A percentile compares a stretch with the other conserved stretches of the same genome.
Conservation (phyloP, 192 early-diverging fungal genomes). For the Coemansia sp. region DNA sequence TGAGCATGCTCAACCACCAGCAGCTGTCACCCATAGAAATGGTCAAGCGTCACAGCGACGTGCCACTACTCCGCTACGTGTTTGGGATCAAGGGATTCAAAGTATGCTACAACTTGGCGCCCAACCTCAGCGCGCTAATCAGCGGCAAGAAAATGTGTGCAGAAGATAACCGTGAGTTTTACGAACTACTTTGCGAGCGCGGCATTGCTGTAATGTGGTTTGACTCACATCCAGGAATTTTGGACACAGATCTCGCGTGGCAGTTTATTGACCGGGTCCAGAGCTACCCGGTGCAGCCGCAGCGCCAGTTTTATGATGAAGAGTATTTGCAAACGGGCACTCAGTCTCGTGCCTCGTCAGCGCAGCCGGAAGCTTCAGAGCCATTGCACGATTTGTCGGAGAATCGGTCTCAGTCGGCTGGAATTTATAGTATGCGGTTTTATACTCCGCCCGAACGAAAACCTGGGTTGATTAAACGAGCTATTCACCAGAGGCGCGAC, state of each 20-base stretch:
- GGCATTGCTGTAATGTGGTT: conserved; percentile 51
- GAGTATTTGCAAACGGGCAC: conserved; percentile 7
- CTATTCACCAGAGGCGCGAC: background rate
- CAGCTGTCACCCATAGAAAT: conserved; percentile 15
- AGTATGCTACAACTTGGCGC: conserved; percentile 44
- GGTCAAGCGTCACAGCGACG: conserved; percentile 20
- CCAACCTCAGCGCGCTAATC: conserved; percentile 49
- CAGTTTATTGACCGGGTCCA: conserved; percentile 23
- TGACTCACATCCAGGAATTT: conserved; percentile 23
- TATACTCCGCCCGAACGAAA: background rate
- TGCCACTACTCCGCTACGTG: conserved; percentile 27
- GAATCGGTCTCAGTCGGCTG: background rate
- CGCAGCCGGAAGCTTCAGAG: background rate
- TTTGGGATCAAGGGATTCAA: conserved; percentile 33
- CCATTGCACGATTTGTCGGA: background rate
- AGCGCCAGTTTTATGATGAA: background rate
- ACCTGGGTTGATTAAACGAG: background rate
- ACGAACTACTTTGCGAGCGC: conserved; percentile 20
- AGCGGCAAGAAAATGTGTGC: conserved; percentile 22
- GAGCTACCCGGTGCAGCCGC: background rate
- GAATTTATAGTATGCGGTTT: background rate
- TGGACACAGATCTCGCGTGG: conserved; percentile 34
- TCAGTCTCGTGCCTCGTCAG: background rate
- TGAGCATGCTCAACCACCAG: conserved; percentile 22
- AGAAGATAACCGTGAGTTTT: conserved; percentile 34